Evolutionary conservation across 805 yeast species (phyloP).

Genomic region (Ogataea neopini): DNA sequence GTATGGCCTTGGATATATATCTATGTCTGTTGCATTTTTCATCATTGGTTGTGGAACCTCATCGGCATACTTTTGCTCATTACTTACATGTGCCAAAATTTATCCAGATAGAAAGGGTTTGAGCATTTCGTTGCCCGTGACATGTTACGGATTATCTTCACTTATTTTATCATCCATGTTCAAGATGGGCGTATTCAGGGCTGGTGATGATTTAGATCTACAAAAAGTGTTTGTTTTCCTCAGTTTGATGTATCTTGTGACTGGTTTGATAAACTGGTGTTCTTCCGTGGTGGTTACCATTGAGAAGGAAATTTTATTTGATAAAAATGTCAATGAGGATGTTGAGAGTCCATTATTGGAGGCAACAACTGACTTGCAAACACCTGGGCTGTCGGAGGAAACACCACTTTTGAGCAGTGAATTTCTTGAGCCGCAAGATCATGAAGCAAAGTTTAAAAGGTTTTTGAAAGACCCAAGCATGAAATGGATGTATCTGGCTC

Average conservation of each 20-base stretch:
- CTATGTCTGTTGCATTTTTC: constrained; percentile 52
- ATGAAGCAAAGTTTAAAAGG: constrained; percentile 27
- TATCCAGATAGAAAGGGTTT: constrained; percentile 74
- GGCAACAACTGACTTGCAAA: neutral
- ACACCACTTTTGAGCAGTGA: constrained; percentile 36
- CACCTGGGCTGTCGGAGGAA: constrained; percentile 25
- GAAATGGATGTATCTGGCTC: constrained; percentile 59
- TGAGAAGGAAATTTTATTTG: constrained; percentile 48
- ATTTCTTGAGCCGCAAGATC: constrained; percentile 30
- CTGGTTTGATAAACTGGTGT: constrained; percentile 62
- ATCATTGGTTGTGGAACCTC: constrained; percentile 73
- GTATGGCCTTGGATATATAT: constrained; percentile 30
- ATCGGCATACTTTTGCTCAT: constrained; percentile 66
- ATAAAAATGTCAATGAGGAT: constrained; percentile 22
- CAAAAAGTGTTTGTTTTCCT: constrained; percentile 54
- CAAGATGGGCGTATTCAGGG: constrained; percentile 43
- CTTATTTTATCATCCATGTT: constrained; percentile 66
- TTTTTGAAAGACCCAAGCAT: constrained; percentile 56
- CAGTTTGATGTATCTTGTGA: constrained; percentile 50
- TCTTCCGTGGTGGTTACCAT: constrained; percentile 66
- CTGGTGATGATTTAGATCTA: constrained; percentile 42
- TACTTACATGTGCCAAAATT: constrained; percentile 82
- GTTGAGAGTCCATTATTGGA: constrained; percentile 2
- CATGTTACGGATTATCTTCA: constrained; percentile 83
- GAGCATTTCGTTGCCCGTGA: constrained; percentile 85